Evolutionary conservation across 257 asterid species (phyloP), one percentile per base, ranked within the genome.

Genomic region (Verbascum thapsus): DNA sequence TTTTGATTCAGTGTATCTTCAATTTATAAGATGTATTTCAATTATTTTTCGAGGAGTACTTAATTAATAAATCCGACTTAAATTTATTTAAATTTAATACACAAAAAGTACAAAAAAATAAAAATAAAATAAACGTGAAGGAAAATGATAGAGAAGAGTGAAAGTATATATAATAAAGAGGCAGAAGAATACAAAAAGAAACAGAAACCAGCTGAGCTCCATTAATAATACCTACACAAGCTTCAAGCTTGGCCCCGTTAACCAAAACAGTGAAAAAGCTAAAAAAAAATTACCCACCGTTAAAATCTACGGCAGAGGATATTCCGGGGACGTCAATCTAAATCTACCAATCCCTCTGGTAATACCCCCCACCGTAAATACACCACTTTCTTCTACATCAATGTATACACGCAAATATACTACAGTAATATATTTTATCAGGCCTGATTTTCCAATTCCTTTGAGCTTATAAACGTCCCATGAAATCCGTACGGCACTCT

Each of bases 401-500:
- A 26, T n/a, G 59, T 44, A 32, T 11, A 52, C 20, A n/a, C 6
- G 11, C 32, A 13, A 17, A 30, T 15, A n/a, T 17, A 23, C 7
- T 20, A 63, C 44, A 12, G 8, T 10, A 9, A n/a, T 6, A 26
- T n/a, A 0, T 1, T 19, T 17, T 17, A 53, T 58, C 61, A 71
- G 8, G 50, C 80, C 70, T 88, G 95, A 54, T 73, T 73, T 42
- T 70, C 70, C 53, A 88, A 37, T n/a, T 80, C 94, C 32, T 18
- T 56, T 0, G 83, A 59, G 74, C 74, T 73, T 2, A 88, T 70
- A 23, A 86, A 88, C 15, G 96, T 88, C 15, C 95, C 96, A 17
- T 88, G 96, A 64, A 88, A 88, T 1, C 96, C 96, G 39, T 88
- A 88, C 1, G 96, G 95, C 30, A 88, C 96, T 62, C 95, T 75